Evolutionary conservation across 805 yeast species (phyloP), one percentile per base, ranked within the genome.

Genomic region (Teunomyces funiuensis): DNA sequence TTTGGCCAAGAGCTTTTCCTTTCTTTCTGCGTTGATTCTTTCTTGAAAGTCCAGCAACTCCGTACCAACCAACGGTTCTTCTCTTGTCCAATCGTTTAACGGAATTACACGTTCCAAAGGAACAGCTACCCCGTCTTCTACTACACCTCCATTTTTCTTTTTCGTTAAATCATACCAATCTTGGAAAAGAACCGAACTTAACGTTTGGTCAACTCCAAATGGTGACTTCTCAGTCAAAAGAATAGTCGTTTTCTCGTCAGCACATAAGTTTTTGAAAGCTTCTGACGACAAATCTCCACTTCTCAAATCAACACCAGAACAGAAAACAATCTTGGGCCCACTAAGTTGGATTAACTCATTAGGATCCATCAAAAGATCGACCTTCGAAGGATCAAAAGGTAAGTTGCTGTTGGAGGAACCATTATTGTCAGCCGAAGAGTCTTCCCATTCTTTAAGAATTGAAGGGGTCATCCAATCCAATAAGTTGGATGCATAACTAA

Each of bases 381-480:
- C 77, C 55, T 80, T 68, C 19, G 80, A 64, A 33, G 85, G 77
- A 51, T 86, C 95, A 57, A 91, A 90, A 1, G 97, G 96, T 2
- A 84, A 76, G 41, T 76, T 77, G 45, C 78, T 74, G 6, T 75
- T 68, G 11, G 47, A 43, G 5, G 40, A 33, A 5, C 46, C 46
- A 8, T 45, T 52, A 5, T 48, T 44, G 4, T 65, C 63, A 9
- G 28, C 11, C 8, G 22, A 25, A 10, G 39, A 16, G 27, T 58
- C 65, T 54, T 88, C 96, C 91, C 96, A 89, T 34, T 81, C 85
- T 51, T 85, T 84, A 18, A 87, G 77, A n/a, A 89, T 75, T n/a
- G 83, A 75, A 0, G 91, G 78, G 0, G 95, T 82, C 89, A 93
- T 85, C 98, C 98, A 93, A 66, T 93, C 99, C 20, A 91, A 65